Conservation (phyloP, 306 rosid species). For the Adenanthera pavonina region DNA sequence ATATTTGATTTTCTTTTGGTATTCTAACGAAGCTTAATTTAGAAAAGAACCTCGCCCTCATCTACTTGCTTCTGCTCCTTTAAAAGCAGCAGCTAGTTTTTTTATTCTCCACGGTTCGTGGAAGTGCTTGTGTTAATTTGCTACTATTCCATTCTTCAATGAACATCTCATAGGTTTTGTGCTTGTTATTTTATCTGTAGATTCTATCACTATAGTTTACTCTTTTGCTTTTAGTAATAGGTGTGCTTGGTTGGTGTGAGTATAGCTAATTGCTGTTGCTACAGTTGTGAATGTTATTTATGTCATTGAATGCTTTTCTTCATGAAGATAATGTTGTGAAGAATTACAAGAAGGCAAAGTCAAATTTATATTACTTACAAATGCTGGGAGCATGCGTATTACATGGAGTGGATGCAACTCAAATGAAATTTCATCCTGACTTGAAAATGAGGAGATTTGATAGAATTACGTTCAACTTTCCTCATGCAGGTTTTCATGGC, state of each 20-base stretch:
- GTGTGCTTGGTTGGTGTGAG: too few relatives aligned
- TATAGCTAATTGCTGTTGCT: neutral
- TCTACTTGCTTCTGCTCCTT: neutral
- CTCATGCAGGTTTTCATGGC: constrained; percentile 64
- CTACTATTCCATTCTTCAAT: neutral
- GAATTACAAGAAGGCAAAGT: constrained; percentile 58
- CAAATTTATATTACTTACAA: constrained; percentile 50
- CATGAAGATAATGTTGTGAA: constrained; percentile 49
- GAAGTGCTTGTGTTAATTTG: neutral
- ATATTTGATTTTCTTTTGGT: constrained; percentile 28
- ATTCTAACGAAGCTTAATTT: neutral
- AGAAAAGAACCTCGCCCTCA: neutral
- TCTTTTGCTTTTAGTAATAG: neutral
- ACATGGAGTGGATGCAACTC: constrained; percentile 64
- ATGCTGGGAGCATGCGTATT: constrained; percentile 53
- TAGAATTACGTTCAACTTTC: constrained; percentile 64
- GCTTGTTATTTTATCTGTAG: neutral
- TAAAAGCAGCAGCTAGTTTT: neutral
- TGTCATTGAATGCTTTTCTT: constrained; percentile 23
- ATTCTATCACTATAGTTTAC: neutral
- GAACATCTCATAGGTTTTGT: neutral
- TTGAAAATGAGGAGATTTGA: constrained; percentile 56
- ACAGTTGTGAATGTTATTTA: neutral
- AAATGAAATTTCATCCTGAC: constrained; percentile 49
- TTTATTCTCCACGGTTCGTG: neutral